Conservation (phyloP, 768 basidiomycete genomes). For the Tricholoma sp. region DNA sequence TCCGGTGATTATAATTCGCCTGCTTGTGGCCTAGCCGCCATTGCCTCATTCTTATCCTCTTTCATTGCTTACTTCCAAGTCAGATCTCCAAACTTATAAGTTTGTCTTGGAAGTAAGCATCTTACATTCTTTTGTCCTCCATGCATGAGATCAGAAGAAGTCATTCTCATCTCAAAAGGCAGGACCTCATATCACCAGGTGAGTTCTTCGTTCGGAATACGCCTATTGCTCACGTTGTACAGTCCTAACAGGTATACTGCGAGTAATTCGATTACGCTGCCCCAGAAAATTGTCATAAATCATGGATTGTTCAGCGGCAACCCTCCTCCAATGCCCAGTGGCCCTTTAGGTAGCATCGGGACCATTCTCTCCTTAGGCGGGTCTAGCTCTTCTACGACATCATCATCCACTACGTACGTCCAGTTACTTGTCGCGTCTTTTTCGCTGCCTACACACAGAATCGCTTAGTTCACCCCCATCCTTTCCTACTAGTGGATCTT, state of each 20-base stretch:
- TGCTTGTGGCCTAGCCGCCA: background rate
- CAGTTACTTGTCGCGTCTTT: background rate
- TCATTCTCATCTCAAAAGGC: slow-evolving; percentile 1
- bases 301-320: background rate
- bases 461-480: background rate
- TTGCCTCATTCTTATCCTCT: background rate
- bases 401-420: slow-evolving; percentile 5
- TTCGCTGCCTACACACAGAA: background rate
- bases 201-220: background rate
- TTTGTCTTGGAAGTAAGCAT: background rate
- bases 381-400: background rate
- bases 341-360: background rate
- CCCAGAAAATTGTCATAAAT: background rate
- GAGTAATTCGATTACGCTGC: background rate
- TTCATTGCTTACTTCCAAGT: background rate
- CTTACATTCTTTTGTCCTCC: background rate
- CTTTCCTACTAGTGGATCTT: slow-evolving; percentile 2
- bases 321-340: background rate
- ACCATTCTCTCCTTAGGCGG: background rate
- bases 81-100: background rate
- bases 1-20: background rate
- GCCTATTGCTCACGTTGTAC: background rate
- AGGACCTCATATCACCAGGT: slow-evolving; percentile 1
- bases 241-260: background rate
- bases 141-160: background rate